A percentile compares a stretch with the other conserved stretches of the same genome.
Evolutionary conservation across 2,329 filamentous ascomycete species (phyloP).

Genomic region (Aschersonia sp.): DNA sequence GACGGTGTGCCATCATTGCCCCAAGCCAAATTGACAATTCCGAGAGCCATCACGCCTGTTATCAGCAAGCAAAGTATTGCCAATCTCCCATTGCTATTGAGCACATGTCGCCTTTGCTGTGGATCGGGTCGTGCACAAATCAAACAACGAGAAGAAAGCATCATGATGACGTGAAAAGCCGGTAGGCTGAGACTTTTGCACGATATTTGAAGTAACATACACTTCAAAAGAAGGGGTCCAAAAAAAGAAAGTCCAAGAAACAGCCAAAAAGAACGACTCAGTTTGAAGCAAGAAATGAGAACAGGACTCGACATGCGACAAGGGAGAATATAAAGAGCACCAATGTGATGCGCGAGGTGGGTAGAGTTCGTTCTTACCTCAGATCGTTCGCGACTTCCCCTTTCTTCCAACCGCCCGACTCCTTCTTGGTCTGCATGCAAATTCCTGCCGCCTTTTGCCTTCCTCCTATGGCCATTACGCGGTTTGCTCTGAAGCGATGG

Average conservation of each 20-base stretch:
- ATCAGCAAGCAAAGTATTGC: conserved; percentile 1
- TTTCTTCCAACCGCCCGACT: background rate
- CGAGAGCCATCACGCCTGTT: conserved; percentile 3
- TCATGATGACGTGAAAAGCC: background rate
- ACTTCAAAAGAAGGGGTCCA: conserved; percentile 11
- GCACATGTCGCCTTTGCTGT: background rate
- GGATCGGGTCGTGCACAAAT: background rate
- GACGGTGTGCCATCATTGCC: background rate
- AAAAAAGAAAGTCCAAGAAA: conserved; percentile 4
- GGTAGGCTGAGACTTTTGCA: background rate
- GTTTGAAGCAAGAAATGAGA: background rate
- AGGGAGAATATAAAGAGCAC: background rate
- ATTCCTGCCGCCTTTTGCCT: background rate
- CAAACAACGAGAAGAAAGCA: background rate
- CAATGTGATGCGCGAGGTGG: background rate
- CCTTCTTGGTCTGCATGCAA: background rate
- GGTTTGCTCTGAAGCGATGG: no score
- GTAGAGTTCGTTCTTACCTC: background rate
- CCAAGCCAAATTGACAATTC: conserved; percentile 1
- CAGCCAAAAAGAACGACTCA: background rate
- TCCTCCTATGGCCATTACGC: no score
- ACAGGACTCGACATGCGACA: conserved; percentile 1
- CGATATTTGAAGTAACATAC: conserved; percentile 7
- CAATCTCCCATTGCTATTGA: background rate
- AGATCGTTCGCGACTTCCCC: background rate